Base-by-base conservation (phyloP, 371 early-diverging fungal genomes). In the Dichotomocladium elegans region DNA sequence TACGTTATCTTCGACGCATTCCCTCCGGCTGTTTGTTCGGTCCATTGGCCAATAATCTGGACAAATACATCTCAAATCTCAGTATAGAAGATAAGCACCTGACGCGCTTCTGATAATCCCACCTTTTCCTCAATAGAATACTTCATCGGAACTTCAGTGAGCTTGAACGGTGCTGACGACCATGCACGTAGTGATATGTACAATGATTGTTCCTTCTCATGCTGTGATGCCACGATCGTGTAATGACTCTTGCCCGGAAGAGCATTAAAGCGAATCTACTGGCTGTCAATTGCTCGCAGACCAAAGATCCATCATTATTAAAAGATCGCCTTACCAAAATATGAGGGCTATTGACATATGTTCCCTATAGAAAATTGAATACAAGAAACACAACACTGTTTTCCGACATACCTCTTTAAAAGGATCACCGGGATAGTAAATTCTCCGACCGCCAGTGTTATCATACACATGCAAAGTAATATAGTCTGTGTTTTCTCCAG, bases 281-380 rank as follows among this genome's bases (percentile, higher is more conserved):
- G 42, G 59, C 48, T 8, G 21, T 25, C 22, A n/a, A 37, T 1
- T 37, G 37, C 21, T 15, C n/a, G 34, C n/a, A 37, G 4, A 35
- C 11, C 14, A 34, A 21, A 41, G n/a, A n/a, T 34, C 0, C 5
- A 21, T 21, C n/a, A 15, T 7, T 0, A n/a, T 37, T 1, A n/a
- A 37, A 37, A 15, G 21, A 10, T 2, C 15, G 15, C 51, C 64
- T 64, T 62, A 85, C 85, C 57, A 92, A 70, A 41, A 90, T 86
- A 65, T 93, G 92, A 3, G 89, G 92, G 45, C 85, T 88, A 58
- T 94, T 94, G 40, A 91, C 86, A 64, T 91, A 92, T 15, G 83
- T 85, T 12, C 92, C 92, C 59, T 84, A 15, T 40, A 14, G 61
- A 44, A 24, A 21, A 4, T 25, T 31, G 31, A 41, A 19, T 29